Base-by-base conservation (phyloP, 257 asterid species). In the Capsicum chinense region DNA sequence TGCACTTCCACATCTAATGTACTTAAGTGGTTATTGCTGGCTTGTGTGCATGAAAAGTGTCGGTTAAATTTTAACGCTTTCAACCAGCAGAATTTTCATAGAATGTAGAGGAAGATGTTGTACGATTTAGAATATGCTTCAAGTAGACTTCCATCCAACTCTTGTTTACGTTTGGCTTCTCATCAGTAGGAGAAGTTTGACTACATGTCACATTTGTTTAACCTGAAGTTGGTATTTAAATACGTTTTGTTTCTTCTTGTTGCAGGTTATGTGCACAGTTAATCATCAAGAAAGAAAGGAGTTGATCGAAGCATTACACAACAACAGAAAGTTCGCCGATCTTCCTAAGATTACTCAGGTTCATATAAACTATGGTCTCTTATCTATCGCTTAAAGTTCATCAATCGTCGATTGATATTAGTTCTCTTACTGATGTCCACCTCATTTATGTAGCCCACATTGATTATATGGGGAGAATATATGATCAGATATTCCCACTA, bases 301-400 rank as follows among this genome's bases (percentile, higher is more conserved):
- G 93, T 88, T 94, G 89, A 88, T 95, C 50, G 83, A 89, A 42
- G 93, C 95, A 37, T 87, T 95, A 86, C 87, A 90, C 86, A 91
- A 90, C 84, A 94, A 82, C 79, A 91, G 95, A 84, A 95, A 91
- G 87, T 88, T 93, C 68, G 86, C 94, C 2, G 83, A 92, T 80
- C 92, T 95, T 84, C 97, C 97, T 44, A 92, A 94, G 87, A 93
- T 95, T 39, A 87, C 88, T 80, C 99, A 94, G 92, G 97, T 93
- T 9, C 56, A 78, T 86, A 67, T 73, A 16, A 48, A 3, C 3
- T 12, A 7, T 2, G 12, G 21, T 66, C 82, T 42, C 0, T 21
- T 68, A 54, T 54, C 81, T 54, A 26, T 26, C n/a, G 0, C 47
- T 52, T 54, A 50, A 26, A 0, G 26, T 78, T 54, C 15, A 78